phyloP scores from a whole-genome alignment of 768 basidiomycete species.

The Hericium rajendrae region DNA sequence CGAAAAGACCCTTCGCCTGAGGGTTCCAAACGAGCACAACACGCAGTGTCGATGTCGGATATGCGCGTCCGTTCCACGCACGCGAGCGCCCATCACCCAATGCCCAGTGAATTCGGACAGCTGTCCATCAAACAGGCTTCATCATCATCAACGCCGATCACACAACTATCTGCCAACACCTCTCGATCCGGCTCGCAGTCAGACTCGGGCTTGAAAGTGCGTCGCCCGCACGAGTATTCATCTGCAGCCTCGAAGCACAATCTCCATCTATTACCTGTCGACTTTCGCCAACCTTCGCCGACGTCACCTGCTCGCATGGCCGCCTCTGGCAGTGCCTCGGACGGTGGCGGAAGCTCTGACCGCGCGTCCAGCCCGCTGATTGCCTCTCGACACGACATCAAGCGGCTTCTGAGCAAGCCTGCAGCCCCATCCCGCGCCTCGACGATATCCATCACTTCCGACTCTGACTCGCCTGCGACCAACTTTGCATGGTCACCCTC shows the following conservation, averaged over 20 bases:
- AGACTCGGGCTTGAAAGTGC: background rate
- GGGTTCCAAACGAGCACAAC: background rate
- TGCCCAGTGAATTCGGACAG: background rate
- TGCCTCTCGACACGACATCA: constrained; percentile 11
- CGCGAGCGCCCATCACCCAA: background rate
- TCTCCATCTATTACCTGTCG: background rate
- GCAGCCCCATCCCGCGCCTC: constrained; percentile 11
- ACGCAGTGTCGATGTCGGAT: background rate
- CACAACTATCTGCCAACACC: background rate
- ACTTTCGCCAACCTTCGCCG: constrained; percentile 4
- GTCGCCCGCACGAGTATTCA: background rate
- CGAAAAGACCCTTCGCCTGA: background rate
- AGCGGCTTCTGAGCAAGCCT: constrained; percentile 15
- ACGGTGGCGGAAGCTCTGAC: constrained; percentile 3
- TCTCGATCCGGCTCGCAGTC: background rate
- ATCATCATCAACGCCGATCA: background rate
- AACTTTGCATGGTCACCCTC: background rate
- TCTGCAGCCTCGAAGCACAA: background rate
- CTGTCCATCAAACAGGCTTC: background rate
- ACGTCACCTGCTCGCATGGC: constrained; percentile 6
- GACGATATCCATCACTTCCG: constrained; percentile 11
- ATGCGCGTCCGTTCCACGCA: background rate
- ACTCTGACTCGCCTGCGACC: constrained; percentile 6
- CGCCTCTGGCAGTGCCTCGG: constrained; percentile 7
- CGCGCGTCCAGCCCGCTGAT: constrained; percentile 7